phyloP scores from a whole-genome alignment of 257 asterid genomes.

The Scutellaria barbata region DNA sequence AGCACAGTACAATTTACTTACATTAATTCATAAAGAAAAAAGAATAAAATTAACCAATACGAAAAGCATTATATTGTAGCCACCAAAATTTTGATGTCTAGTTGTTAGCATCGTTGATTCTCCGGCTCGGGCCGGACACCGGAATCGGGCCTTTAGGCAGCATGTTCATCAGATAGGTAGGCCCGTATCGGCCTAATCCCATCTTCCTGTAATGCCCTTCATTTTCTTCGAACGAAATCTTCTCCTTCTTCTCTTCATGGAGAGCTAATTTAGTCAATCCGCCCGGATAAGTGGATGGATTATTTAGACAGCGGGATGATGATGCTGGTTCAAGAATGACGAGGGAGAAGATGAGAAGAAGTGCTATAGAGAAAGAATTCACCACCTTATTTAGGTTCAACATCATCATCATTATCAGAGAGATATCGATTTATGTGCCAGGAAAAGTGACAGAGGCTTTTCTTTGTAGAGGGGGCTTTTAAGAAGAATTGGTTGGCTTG shows the following conservation, averaged over 20 bases:
- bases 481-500: slow-evolving; percentile 26
- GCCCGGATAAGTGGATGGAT: not conserved
- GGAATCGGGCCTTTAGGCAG: slow-evolving; percentile 44
- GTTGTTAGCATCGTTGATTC: slow-evolving; percentile 40
- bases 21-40: not conserved
- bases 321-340: slow-evolving; percentile 5
- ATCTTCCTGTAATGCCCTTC: not conserved
- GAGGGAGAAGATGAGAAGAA: slow-evolving; percentile 29
- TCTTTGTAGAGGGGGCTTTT: slow-evolving; percentile 1
- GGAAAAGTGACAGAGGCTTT: not conserved
- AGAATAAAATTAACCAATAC: slow-evolving; percentile 26
- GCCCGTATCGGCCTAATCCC: slow-evolving; percentile 7
- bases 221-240: not conserved
- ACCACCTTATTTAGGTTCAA: not conserved
- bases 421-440: slow-evolving; percentile 29
- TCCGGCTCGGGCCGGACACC: slow-evolving; percentile 49
- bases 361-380: slow-evolving; percentile 1
- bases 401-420: slow-evolving; percentile 29
- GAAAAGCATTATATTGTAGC: not conserved
- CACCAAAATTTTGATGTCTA: not conserved
- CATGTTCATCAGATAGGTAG: slow-evolving; percentile 40
- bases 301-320: slow-evolving; percentile 20
- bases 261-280: not conserved
- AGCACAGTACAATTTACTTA: not conserved
- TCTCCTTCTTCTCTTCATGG: not conserved